These are phyloP conservation scores for Neonectria coccinea DNA, from an alignment of 2,329 filamentous ascomycete genomes.

Conservation along the genomic window DNA sequence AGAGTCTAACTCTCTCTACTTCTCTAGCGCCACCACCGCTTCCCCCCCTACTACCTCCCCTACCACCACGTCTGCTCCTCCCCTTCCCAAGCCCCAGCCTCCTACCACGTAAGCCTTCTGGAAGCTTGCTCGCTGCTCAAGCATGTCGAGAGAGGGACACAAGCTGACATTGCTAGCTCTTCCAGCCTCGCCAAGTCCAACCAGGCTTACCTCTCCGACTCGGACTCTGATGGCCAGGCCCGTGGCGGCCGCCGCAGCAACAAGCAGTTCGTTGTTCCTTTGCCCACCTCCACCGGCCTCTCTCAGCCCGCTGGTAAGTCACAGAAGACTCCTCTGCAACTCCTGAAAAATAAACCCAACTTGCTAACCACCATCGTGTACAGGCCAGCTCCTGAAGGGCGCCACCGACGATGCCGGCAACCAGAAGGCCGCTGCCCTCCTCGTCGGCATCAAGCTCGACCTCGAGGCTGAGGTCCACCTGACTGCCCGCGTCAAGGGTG, in stretches of 20 bases:
- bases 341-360: not conserved
- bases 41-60: slow-evolving; percentile 37
- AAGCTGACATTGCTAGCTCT: slow-evolving; percentile 28
- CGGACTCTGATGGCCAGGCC: slow-evolving; percentile 48
- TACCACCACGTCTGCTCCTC: slow-evolving; percentile 35
- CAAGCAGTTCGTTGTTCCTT: slow-evolving; percentile 45
- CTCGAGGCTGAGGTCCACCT: slow-evolving; percentile 72
- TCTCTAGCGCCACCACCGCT: slow-evolving; percentile 36
- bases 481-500: slow-evolving; percentile 69
- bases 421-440: slow-evolving; percentile 67
- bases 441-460: slow-evolving; percentile 73
- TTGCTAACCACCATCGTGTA: slow-evolving; percentile 18
- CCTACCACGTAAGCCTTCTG: slow-evolving; percentile 32
- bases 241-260: slow-evolving; percentile 44
- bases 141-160: slow-evolving; percentile 3
- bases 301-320: slow-evolving; percentile 49
- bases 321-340: slow-evolving; percentile 41
- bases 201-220: slow-evolving; percentile 46
- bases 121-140: slow-evolving; percentile 3
- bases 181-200: slow-evolving; percentile 45
- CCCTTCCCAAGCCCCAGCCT: slow-evolving; percentile 30
- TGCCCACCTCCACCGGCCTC: slow-evolving; percentile 51
- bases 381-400: slow-evolving; percentile 67
- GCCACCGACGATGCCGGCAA: slow-evolving; percentile 68
- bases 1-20: slow-evolving; percentile 35